Evolutionary conservation across 345 rosid genomes (phyloP).

Genomic region (Populus tremula): DNA sequence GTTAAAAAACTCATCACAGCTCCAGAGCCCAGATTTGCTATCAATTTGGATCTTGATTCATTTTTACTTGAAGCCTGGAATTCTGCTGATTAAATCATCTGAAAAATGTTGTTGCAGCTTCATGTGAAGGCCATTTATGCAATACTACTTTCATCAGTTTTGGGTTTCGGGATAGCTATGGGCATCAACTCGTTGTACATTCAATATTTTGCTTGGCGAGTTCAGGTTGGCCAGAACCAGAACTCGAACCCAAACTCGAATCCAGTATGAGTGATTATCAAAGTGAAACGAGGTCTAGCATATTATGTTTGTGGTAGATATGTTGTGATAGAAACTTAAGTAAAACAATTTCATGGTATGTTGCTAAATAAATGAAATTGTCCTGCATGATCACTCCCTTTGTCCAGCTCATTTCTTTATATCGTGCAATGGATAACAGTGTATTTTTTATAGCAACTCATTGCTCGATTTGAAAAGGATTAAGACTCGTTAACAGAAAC

Average conservation of each 20-base stretch:
- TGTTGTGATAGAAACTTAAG: background rate
- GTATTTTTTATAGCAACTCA: no score
- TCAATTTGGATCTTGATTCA: background rate
- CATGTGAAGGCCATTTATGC: conserved; percentile 59
- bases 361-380: background rate
- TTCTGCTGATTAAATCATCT: background rate
- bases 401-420: background rate
- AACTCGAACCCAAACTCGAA: conserved; percentile 32
- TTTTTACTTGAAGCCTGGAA: background rate
- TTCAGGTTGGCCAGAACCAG: conserved; percentile 34
- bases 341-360: background rate
- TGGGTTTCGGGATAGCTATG: conserved; percentile 82
- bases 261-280: conserved; percentile 37
- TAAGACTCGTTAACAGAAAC: no score
- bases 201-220: conserved; percentile 45
- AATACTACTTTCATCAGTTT: conserved; percentile 54
- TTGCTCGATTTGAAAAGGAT: no score
- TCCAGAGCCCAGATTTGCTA: background rate
- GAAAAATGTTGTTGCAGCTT: conserved; percentile 47
- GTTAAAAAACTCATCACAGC: background rate
- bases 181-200: conserved; percentile 64
- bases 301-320: background rate
- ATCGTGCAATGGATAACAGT: background rate
- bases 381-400: background rate
- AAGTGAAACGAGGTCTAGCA: background rate